Conservation (phyloP, 345 rosid genomes). For the Aurinia saxatilis region DNA sequence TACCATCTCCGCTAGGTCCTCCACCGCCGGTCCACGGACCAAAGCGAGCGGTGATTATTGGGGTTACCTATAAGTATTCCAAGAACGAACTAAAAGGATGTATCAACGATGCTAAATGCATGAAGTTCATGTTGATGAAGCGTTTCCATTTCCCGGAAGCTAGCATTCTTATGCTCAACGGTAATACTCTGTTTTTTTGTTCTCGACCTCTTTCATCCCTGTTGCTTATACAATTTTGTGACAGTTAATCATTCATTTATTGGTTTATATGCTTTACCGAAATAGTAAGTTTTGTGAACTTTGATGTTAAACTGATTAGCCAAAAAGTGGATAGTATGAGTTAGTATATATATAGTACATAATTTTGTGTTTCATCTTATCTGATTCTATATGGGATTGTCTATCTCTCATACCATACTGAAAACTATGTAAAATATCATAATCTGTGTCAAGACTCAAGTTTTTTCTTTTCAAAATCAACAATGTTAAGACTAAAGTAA, state of each 20-base stretch:
- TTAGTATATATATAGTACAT: no score
- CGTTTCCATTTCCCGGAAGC: slow-evolving; percentile 76
- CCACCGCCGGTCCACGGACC: slow-evolving; percentile 47
- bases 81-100: slow-evolving; percentile 70
- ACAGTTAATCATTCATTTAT: no score
- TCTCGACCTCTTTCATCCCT: no score
- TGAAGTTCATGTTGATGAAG: slow-evolving; percentile 76
- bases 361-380: no score
- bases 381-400: no score
- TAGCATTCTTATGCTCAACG: slow-evolving; percentile 73
- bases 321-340: no score
- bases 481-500: background rate
- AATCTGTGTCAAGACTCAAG: background rate
- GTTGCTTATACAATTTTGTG: no score
- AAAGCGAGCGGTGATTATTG: slow-evolving; percentile 79
- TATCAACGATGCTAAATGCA: slow-evolving; percentile 73
- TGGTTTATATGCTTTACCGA: no score
- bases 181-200: slow-evolving; percentile 10
- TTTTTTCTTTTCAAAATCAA: no score
- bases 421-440: background rate
- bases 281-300: no score
- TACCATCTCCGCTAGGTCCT: slow-evolving; percentile 41
- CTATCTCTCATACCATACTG: background rate
- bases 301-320: no score
- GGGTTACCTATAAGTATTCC: slow-evolving; percentile 53